phyloP scores from a whole-genome alignment of 2,329 filamentous ascomycete genomes.

The Colletotrichum sp. region DNA sequence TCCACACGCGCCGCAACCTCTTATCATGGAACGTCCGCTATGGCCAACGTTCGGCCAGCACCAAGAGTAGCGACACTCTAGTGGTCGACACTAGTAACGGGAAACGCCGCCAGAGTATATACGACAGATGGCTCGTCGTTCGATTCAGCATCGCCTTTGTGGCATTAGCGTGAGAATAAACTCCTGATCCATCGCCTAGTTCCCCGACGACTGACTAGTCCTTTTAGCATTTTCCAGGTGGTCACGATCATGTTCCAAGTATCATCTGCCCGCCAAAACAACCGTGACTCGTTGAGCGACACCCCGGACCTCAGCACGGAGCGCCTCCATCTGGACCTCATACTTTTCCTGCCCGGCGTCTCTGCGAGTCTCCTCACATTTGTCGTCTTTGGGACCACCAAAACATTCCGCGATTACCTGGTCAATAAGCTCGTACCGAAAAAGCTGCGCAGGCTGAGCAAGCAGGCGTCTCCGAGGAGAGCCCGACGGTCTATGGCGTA shows the following conservation, averaged over 20 bases:
- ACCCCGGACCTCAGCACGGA: constrained; percentile 36
- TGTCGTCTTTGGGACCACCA: constrained; percentile 30
- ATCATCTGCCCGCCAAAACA: constrained; percentile 34
- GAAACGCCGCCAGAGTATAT: constrained; percentile 35
- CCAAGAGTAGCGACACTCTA: constrained; percentile 12
- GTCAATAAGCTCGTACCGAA: constrained; percentile 22
- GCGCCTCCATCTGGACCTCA: constrained; percentile 22
- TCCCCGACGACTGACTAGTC: neutral
- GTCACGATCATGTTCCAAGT: constrained; percentile 43
- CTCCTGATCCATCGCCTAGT: neutral
- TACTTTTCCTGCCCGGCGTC: constrained; percentile 30
- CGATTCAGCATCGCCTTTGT: constrained; percentile 50
- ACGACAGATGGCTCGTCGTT: constrained; percentile 49
- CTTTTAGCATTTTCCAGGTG: constrained; percentile 38
- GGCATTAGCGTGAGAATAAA: constrained; percentile 37
- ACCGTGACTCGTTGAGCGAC: constrained; percentile 28
- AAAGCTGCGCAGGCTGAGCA: neutral
- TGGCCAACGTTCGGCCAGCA: constrained; percentile 26
- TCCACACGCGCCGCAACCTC: constrained; percentile 39
- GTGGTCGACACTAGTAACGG: constrained; percentile 3
- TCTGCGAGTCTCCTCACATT: constrained; percentile 27
- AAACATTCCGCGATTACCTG: constrained; percentile 26
- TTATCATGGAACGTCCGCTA: constrained; percentile 35
- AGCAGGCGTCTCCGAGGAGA: neutral
- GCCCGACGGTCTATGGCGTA: neutral